Base-by-base conservation (phyloP, 2,329 filamentous ascomycete species). In the Claviceps citrina region DNA sequence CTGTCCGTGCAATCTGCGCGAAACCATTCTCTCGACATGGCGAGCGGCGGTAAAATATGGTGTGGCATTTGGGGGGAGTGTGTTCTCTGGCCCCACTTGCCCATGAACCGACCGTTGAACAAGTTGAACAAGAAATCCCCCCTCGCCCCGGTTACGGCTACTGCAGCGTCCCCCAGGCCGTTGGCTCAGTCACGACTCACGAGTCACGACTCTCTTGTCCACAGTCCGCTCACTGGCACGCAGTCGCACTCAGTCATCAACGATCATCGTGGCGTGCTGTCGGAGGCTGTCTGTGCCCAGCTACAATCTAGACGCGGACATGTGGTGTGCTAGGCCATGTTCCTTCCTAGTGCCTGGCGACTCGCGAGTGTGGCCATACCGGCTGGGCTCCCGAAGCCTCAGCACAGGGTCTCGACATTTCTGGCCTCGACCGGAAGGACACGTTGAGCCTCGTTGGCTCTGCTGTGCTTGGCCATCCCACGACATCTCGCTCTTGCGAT, bases 361-460 rank as follows among this genome's bases (percentile, higher is more conserved):
- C n/a, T n/a, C n/a, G n/a, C n/a, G 22, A 5, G 22, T 25, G 32
- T 36, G 31, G 31, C 40, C 20, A 20, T 27, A 36, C 9, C 34
- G 34, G 34, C 28, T 25, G n/a, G 33, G 19, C 34, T 38, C 38
- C 38, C 42, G 42, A 40, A 43, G 42, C 42, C 42, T 40, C 38
- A 38, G 24, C 15, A 19, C 37, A 28, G 22, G 22, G 22, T 24
- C 22, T 24, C 22, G 22, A 24, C 22, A 24, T 24, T 24, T 24
- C 22, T 24, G 22, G 22, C 8, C 22, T 24, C n/a, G n/a, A n/a
- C n/a, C n/a, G n/a, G n/a, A n/a, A n/a, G n/a, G n/a, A n/a, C n/a
- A n/a, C n/a, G n/a, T n/a, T n/a, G n/a, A n/a, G n/a, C n/a, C 22
- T 31, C 4, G 8, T 13, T 19, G 16, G 16, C 8, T 5, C 30